Percentiles rank a stretch among this genome's conserved stretches.
Evolutionary conservation across 129 eudicot species (phyloP).

Genomic region (Rutidosis leptorrhynchoides): DNA sequence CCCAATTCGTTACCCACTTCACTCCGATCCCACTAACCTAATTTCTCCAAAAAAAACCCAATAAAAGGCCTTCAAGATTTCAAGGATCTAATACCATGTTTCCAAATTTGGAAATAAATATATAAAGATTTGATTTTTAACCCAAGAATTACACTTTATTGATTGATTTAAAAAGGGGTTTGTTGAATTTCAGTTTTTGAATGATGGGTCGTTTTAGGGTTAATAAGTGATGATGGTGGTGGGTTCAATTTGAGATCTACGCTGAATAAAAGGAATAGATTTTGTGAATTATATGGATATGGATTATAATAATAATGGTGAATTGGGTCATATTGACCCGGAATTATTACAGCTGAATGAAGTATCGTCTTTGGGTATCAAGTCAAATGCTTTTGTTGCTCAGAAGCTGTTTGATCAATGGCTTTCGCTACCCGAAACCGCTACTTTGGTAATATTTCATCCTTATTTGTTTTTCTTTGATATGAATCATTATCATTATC

Average conservation of each 20-base stretch:
- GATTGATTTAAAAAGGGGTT: constrained; percentile 14
- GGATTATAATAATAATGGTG: constrained; percentile 73
- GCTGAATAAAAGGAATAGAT: not conserved
- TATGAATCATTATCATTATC: no score
- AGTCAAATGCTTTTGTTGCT: constrained; percentile 69
- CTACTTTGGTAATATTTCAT: constrained; percentile 46
- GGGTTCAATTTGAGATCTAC: constrained; percentile 29
- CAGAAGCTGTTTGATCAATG: constrained; percentile 84
- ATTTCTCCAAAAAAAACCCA: constrained; percentile 20
- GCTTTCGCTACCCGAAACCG: constrained; percentile 86
- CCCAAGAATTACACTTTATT: not conserved
- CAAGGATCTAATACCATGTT: constrained; percentile 4
- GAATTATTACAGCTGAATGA: constrained; percentile 80
- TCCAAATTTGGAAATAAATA: constrained; percentile 19
- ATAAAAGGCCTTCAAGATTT: constrained; percentile 5
- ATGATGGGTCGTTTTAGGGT: constrained; percentile 25
- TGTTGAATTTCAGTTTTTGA: not conserved
- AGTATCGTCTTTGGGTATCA: constrained; percentile 65
- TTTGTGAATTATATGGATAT: constrained; percentile 14
- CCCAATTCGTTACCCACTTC: constrained; percentile 34
- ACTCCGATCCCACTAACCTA: constrained; percentile 29
- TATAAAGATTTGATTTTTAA: not conserved
- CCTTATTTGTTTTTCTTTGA: no score
- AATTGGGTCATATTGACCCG: constrained; percentile 62
- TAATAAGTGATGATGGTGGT: constrained; percentile 14